These are phyloP conservation scores for Cenchrus purpureus DNA, from an alignment of 176 grass and related monocot species.

Conservation along the genomic window DNA sequence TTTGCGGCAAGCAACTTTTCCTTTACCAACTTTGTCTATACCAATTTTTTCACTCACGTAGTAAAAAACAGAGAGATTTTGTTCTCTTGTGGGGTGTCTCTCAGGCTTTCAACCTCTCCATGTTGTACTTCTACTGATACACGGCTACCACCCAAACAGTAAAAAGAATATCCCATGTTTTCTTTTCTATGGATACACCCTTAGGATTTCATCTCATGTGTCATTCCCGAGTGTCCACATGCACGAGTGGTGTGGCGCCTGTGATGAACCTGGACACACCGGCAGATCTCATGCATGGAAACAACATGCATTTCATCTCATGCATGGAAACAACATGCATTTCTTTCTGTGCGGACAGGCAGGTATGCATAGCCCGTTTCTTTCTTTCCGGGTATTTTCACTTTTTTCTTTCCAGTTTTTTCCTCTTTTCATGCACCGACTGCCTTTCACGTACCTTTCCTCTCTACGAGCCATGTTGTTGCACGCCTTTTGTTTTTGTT, in stretches of 20 bases:
- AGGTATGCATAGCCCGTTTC: too few species aligned
- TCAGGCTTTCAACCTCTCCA: background rate
- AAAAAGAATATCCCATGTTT: slow-evolving; percentile 41
- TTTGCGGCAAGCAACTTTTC: background rate
- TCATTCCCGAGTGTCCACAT: background rate
- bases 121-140: background rate
- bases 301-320: background rate
- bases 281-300: background rate
- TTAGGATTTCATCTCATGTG: background rate
- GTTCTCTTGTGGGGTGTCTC: background rate
- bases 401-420: too few species aligned
- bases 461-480: too few species aligned
- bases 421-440: too few species aligned
- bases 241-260: background rate
- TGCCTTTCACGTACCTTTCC: too few species aligned
- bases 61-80: background rate
- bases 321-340: background rate
- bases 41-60: background rate
- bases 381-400: too few species aligned
- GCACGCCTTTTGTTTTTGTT: too few species aligned
- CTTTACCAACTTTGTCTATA: too few species aligned
- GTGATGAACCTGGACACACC: slow-evolving; percentile 27
- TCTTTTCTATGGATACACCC: background rate
- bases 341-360: too few species aligned
- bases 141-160: too few species aligned